phyloP scores from a whole-genome alignment of 371 early-diverging fungal genomes.

The Nosema muscidifuracis region DNA sequence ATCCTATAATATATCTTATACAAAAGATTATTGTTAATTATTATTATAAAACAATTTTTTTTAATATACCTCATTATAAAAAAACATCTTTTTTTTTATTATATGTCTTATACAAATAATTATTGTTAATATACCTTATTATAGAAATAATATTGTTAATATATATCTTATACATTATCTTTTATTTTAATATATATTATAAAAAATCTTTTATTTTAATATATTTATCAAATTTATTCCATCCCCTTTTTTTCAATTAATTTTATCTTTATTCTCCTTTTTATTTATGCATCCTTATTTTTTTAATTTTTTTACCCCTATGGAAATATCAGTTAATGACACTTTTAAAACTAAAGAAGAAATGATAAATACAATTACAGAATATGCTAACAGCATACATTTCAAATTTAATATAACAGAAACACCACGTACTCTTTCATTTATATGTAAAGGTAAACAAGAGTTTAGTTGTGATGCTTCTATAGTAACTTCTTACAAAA shows the following conservation, averaged over 20 bases:
- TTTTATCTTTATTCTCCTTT: not conserved
- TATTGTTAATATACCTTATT: not conserved
- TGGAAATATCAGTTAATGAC: constrained; percentile 52
- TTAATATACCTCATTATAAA: no score
- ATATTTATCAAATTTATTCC: no score
- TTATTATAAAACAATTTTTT: no score
- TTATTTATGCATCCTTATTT: not conserved
- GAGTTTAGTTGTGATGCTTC: constrained; percentile 59
- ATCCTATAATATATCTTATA: no score
- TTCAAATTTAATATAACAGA: constrained; percentile 51
- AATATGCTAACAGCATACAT: constrained; percentile 49
- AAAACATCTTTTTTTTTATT: not conserved
- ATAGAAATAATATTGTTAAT: not conserved
- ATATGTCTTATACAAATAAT: not conserved
- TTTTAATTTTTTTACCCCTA: not conserved
- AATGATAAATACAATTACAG: constrained; percentile 50
- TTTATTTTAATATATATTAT: not conserved
- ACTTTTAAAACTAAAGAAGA: constrained; percentile 59
- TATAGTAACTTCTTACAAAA: constrained; percentile 50
- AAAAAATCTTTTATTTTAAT: not conserved
- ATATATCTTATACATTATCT: not conserved
- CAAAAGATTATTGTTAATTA: no score
- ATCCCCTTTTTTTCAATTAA: no score
- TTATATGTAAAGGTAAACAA: constrained; percentile 57
- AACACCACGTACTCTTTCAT: constrained; percentile 49